These are phyloP conservation scores for Phytophthora tentaculata DNA, from an alignment of 352 stramenopile genomes.

Conservation along the genomic window DNA sequence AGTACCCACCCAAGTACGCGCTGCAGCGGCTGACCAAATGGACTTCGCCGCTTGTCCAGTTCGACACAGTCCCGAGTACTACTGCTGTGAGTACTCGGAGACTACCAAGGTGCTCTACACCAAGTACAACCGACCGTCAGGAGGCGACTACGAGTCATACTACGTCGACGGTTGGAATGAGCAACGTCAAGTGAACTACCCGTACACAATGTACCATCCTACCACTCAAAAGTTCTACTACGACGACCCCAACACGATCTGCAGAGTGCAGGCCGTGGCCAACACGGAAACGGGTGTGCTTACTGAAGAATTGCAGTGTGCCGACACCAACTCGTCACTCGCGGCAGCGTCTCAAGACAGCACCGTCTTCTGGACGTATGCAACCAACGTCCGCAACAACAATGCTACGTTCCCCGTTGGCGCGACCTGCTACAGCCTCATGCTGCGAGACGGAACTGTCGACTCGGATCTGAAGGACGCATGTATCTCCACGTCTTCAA, in stretches of 20 bases:
- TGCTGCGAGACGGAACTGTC: conserved; percentile 26
- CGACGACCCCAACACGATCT: conserved; percentile 31
- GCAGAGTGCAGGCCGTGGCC: conserved; percentile 33
- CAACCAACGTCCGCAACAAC: conserved; percentile 50
- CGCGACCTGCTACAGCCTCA: conserved; percentile 29
- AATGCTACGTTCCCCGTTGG: conserved; percentile 57
- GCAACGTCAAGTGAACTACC: conserved; percentile 47
- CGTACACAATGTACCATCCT: conserved; percentile 15
- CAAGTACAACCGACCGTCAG: conserved; percentile 40
- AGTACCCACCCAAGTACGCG: conserved; percentile 12
- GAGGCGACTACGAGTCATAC: conserved; percentile 39
- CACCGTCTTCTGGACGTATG: conserved; percentile 51
- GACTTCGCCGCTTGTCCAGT: conserved; percentile 47
- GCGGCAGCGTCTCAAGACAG: conserved; percentile 32
- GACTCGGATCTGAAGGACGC: conserved; percentile 17
- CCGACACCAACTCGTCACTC: conserved; percentile 39
- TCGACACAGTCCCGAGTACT: conserved; percentile 38
- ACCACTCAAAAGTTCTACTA: conserved; percentile 33
- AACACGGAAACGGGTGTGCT: conserved; percentile 28
- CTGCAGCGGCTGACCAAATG: conserved; percentile 32
- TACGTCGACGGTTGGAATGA: conserved; percentile 46
- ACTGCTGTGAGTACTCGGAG: conserved; percentile 45
- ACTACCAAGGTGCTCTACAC: conserved; percentile 40
- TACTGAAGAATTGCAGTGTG: conserved; percentile 43
- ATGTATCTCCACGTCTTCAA: conserved; percentile 19